Percentiles rank a stretch among this genome's conserved stretches.
Conservation (phyloP, 192 early-diverging fungal genomes). For the Allomyces arbusculus region DNA sequence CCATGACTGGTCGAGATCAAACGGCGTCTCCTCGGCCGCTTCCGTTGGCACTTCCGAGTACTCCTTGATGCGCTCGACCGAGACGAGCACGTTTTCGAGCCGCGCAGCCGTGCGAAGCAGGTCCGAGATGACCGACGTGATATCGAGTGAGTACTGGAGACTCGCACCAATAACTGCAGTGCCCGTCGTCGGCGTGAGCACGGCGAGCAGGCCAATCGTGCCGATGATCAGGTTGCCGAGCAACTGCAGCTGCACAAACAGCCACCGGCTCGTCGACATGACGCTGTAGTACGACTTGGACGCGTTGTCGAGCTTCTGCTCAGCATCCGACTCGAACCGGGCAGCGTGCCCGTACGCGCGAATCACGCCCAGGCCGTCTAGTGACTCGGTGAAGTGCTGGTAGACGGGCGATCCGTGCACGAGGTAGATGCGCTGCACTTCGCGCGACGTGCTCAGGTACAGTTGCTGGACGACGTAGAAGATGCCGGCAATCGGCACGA, state of each 20-base stretch:
- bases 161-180: not conserved
- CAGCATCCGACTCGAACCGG: slow-evolving; percentile 20
- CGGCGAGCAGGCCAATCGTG: not conserved
- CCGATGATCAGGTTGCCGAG: not conserved
- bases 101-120: not conserved
- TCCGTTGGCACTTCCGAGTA: slow-evolving; percentile 25
- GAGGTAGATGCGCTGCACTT: slow-evolving; percentile 74
- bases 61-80: slow-evolving; percentile 45
- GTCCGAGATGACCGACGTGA: slow-evolving; percentile 19
- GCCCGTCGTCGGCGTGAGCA: not conserved
- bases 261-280: not conserved
- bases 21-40: slow-evolving; percentile 7
- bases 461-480: slow-evolving; percentile 41
- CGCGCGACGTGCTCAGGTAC: slow-evolving; percentile 61
- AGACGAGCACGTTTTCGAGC: slow-evolving; percentile 32
- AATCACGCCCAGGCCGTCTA: slow-evolving; percentile 61
- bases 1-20: slow-evolving; percentile 24
- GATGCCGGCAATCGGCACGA: slow-evolving; percentile 26
- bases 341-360: slow-evolving; percentile 65
- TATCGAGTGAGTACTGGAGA: slow-evolving; percentile 62
- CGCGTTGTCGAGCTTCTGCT: slow-evolving; percentile 1
- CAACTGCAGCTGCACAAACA: not conserved
- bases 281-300: slow-evolving; percentile 29
- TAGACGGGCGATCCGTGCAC: slow-evolving; percentile 53
- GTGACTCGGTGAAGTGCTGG: slow-evolving; percentile 64